These are phyloP conservation scores for Fusarium torulosum DNA, from an alignment of 2,329 filamentous ascomycete species.

Conservation along the genomic window DNA sequence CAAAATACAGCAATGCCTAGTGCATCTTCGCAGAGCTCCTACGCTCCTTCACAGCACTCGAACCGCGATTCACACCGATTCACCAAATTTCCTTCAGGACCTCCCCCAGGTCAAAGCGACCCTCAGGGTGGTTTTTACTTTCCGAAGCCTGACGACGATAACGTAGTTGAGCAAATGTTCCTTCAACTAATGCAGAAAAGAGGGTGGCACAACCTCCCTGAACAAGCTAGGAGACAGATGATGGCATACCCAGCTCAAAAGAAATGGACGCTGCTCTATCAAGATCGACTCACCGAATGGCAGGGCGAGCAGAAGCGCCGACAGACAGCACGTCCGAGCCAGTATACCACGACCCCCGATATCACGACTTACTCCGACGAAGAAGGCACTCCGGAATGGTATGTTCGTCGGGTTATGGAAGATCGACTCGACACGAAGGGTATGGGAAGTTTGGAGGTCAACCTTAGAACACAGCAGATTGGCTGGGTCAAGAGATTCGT, in stretches of 20 bases:
- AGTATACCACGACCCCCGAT: slow-evolving; percentile 76
- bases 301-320: slow-evolving; percentile 94
- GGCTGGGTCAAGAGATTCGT: slow-evolving; percentile 98
- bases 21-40: slow-evolving; percentile 69
- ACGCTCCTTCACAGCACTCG: slow-evolving; percentile 61
- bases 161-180: slow-evolving; percentile 90
- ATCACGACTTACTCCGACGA: slow-evolving; percentile 87
- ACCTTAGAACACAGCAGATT: slow-evolving; percentile 94
- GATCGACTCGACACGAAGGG: slow-evolving; percentile 93
- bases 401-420: slow-evolving; percentile 96
- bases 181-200: slow-evolving; percentile 95
- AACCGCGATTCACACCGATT: slow-evolving; percentile 62
- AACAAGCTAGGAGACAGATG: slow-evolving; percentile 96
- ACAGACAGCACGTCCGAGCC: slow-evolving; percentile 77
- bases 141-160: slow-evolving; percentile 81
- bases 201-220: slow-evolving; percentile 96
- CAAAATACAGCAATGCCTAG: slow-evolving; percentile 63
- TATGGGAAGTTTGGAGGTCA: slow-evolving; percentile 92
- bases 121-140: slow-evolving; percentile 70
- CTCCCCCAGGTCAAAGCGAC: slow-evolving; percentile 49
- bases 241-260: slow-evolving; percentile 92
- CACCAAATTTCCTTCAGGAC: slow-evolving; percentile 63
- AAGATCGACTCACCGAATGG: slow-evolving; percentile 92
- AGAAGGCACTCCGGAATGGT: slow-evolving; percentile 97
- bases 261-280: slow-evolving; percentile 97